Conservation (phyloP, 2,329 filamentous ascomycete species). For the Alternaria conjuncta region DNA sequence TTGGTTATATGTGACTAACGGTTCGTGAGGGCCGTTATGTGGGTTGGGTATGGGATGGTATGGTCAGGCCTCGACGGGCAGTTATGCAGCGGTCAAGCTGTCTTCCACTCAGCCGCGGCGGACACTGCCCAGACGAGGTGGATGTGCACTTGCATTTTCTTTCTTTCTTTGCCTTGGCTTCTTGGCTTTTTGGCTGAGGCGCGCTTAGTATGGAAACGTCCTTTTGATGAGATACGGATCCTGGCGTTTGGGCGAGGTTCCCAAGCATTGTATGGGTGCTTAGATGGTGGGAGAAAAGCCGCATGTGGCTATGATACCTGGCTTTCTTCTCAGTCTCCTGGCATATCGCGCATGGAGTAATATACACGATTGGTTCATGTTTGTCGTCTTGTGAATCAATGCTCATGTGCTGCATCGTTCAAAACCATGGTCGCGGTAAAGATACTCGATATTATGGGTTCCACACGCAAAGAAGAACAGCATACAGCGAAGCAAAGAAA, state of each 20-base stretch:
- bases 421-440: no score
- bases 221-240: not conserved
- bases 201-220: not conserved
- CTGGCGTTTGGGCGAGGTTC: conserved; percentile 6
- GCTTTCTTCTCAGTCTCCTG: not conserved
- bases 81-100: no score
- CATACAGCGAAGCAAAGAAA: not conserved
- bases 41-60: not conserved
- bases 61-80: not conserved
- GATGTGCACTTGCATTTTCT: not conserved
- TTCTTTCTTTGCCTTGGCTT: not conserved
- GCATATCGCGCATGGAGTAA: not conserved
- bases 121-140: not conserved
- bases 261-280: not conserved
- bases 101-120: not conserved
- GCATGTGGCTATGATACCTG: conserved; percentile 8
- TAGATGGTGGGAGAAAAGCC: not conserved
- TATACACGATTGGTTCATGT: not conserved
- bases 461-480: no score
- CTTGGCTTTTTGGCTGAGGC: conserved; percentile 1
- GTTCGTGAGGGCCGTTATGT: not conserved
- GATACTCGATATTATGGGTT: no score
- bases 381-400: no score
- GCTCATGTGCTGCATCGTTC: no score
- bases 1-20: not conserved